Conservation (phyloP, 106 monocot genomes). For the Agapanthus africanus region DNA sequence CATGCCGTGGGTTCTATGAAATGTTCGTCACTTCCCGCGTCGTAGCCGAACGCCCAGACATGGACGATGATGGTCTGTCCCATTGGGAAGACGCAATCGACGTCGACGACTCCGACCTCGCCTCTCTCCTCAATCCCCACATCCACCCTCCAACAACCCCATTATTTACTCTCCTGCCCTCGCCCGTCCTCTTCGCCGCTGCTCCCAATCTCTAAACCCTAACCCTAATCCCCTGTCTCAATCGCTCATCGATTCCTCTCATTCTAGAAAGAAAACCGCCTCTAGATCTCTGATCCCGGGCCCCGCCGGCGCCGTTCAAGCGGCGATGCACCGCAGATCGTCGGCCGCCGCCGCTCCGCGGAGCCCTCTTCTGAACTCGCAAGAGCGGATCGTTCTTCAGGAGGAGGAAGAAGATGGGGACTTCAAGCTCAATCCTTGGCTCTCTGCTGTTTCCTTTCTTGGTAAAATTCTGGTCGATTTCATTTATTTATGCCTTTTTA, state of each 20-base stretch:
- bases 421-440: slow-evolving; percentile 58
- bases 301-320: slow-evolving; percentile 56
- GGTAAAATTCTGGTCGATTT: slow-evolving; percentile 14
- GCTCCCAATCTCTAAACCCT: no score
- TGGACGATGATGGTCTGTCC: no score
- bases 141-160: no score
- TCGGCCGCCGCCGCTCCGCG: no score
- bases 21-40: no score
- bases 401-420: slow-evolving; percentile 36
- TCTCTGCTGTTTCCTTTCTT: slow-evolving; percentile 38
- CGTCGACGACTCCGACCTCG: slow-evolving; percentile 65
- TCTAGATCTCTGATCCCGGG: slow-evolving; percentile 47
- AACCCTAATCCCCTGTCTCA: background rate
- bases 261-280: no score
- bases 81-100: slow-evolving; percentile 51
- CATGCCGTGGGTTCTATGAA: no score
- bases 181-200: slow-evolving; percentile 26
- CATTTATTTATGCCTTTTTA: background rate
- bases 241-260: no score
- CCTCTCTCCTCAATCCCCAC: slow-evolving; percentile 2
- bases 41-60: no score
- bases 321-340: slow-evolving; percentile 35
- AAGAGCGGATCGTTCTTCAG: background rate
- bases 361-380: background rate
- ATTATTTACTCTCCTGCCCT: slow-evolving; percentile 2